phyloP scores from a whole-genome alignment of 345 rosid genomes.

The Populus nigra region DNA sequence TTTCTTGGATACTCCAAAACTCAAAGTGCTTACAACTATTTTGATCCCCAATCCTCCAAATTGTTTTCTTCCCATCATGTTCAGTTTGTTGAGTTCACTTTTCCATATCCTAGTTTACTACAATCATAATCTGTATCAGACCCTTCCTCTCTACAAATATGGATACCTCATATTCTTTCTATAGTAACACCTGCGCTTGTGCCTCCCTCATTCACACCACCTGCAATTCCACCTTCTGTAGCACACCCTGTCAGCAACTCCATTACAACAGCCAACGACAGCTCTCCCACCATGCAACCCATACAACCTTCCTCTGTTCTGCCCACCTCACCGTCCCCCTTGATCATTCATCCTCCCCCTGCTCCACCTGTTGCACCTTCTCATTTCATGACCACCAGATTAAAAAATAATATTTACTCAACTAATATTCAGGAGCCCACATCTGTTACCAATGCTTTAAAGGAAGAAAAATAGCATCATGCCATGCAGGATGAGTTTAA shows the following conservation, averaged over 20 bases:
- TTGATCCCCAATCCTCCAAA: not conserved
- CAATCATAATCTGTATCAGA: too few species aligned
- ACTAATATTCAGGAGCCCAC: too few species aligned
- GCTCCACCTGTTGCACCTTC: fast-evolving
- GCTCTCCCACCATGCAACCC: too few species aligned
- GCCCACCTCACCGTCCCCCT: too few species aligned
- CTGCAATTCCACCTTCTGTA: not conserved
- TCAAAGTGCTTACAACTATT: not conserved
- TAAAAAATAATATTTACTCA: not conserved
- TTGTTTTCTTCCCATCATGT: not conserved
- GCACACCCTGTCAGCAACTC: too few species aligned
- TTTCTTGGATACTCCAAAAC: not conserved
- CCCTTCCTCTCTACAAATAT: fast-evolving
- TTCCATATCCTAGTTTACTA: not conserved
- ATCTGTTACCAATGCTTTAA: too few species aligned
- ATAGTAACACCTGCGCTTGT: fast-evolving
- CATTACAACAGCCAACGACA: too few species aligned
- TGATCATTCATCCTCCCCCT: not conserved
- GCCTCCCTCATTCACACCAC: not conserved
- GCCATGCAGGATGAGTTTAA: too few species aligned
- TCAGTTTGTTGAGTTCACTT: not conserved
- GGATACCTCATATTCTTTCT: not conserved
- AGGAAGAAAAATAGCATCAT: fast-evolving
- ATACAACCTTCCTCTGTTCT: too few species aligned
- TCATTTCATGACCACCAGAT: not conserved